Evolutionary conservation across 2,329 filamentous ascomycete species (phyloP).

Genomic region (Fusarium dlaminii): DNA sequence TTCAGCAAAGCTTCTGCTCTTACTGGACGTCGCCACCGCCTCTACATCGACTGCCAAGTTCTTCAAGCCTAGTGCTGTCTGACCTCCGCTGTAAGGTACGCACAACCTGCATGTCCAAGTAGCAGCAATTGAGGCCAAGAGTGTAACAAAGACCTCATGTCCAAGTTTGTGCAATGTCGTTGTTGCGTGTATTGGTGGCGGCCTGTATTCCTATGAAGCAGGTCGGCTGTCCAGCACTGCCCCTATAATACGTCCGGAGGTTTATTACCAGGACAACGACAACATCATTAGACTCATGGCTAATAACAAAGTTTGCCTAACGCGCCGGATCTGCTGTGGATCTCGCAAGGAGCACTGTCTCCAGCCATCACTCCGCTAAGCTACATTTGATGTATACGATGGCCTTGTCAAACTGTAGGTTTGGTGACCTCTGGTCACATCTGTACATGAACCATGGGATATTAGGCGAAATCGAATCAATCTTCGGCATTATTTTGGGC

Average conservation of each 20-base stretch:
- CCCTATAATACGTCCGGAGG: not conserved
- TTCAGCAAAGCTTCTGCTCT: not conserved
- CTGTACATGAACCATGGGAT: not conserved
- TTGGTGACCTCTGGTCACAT: not conserved
- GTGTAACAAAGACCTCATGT: not conserved
- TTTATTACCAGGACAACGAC: not conserved
- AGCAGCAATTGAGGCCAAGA: not conserved
- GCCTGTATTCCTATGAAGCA: not conserved
- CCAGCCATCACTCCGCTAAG: constrained; percentile 5
- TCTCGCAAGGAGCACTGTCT: not conserved
- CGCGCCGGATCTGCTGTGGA: not conserved
- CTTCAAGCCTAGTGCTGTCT: not conserved
- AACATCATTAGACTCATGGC: not conserved
- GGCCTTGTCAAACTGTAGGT: not conserved
- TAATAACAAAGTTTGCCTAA: constrained; percentile 4
- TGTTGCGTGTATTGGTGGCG: not conserved
- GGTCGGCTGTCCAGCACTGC: not conserved
- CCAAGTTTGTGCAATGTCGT: not conserved
- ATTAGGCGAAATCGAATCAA: constrained; percentile 4
- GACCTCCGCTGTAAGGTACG: constrained; percentile 11
- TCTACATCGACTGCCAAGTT: not conserved
- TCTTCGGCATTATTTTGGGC: constrained; percentile 7
- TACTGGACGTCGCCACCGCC: constrained; percentile 6
- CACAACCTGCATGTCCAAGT: not conserved
- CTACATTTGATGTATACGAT: constrained; percentile 4